A percentile compares a stretch with the other conserved stretches of the same genome.
Evolutionary conservation across 1,284 basidiomycete genomes (phyloP).

Genomic region (Gymnopus androsaceus): DNA sequence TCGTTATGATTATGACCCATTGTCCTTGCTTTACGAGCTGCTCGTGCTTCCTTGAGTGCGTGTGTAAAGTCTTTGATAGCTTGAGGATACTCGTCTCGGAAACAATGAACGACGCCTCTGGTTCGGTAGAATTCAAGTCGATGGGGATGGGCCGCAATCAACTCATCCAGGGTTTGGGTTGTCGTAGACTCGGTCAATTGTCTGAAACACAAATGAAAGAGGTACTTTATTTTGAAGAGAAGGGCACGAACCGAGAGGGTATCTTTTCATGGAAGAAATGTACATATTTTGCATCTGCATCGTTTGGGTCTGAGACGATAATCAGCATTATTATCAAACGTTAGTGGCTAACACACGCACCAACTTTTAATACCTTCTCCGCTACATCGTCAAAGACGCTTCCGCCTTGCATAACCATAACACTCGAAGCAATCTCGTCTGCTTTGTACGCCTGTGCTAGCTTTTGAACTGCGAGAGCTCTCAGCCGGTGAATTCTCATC

Average conservation of each 20-base stretch:
- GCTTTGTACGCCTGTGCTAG: slow-evolving; percentile 77
- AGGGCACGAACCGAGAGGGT: slow-evolving; percentile 67
- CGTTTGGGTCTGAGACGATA: slow-evolving; percentile 59
- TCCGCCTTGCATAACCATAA: slow-evolving; percentile 89
- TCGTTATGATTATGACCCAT: slow-evolving; percentile 5
- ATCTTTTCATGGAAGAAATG: slow-evolving; percentile 91
- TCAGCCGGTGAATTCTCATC: slow-evolving; percentile 72
- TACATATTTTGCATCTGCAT: slow-evolving; percentile 79
- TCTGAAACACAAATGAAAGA: slow-evolving; percentile 37
- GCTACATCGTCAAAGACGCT: slow-evolving; percentile 86
- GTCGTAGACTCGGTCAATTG: slow-evolving; percentile 81
- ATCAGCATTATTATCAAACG: not conserved
- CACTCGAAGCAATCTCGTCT: slow-evolving; percentile 84
- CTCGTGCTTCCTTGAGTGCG: slow-evolving; percentile 73
- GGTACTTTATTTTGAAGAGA: not conserved
- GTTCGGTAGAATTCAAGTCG: slow-evolving; percentile 80
- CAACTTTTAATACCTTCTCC: slow-evolving; percentile 73
- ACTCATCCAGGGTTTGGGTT: slow-evolving; percentile 69
- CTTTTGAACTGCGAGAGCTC: slow-evolving; percentile 79
- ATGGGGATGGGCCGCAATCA: slow-evolving; percentile 71
- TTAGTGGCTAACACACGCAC: slow-evolving; percentile 41
- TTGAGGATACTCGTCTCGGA: slow-evolving; percentile 74
- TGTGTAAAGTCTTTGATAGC: slow-evolving; percentile 78
- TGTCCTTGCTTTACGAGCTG: slow-evolving; percentile 53
- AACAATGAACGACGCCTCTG: slow-evolving; percentile 80